A percentile compares a stretch with the other conserved stretches of the same genome.
Evolutionary conservation across 306 rosid genomes (phyloP).

Genomic region (Begonia masoniana): DNA sequence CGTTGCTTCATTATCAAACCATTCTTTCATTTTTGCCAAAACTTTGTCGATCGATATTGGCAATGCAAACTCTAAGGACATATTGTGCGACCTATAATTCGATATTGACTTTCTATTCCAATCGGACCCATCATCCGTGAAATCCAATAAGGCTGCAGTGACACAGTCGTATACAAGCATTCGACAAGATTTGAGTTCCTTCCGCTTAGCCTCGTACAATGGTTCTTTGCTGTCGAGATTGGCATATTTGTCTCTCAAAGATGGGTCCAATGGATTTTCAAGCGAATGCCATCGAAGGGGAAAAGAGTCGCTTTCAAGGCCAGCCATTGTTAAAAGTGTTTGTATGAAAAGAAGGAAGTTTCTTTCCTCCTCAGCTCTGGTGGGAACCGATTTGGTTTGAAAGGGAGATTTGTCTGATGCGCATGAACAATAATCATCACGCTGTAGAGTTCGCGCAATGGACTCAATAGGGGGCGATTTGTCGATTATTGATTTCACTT

Average conservation of each 20-base stretch:
- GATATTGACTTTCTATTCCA: constrained; percentile 25
- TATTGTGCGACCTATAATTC: too few species aligned
- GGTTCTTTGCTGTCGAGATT: constrained; percentile 34
- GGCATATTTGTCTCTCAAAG: constrained; percentile 61
- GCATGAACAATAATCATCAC: constrained; percentile 51
- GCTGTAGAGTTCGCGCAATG: constrained; percentile 62
- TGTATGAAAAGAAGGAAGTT: constrained; percentile 49
- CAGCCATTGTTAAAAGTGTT: constrained; percentile 48
- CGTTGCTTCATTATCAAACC: constrained; percentile 35
- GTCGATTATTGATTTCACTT: constrained; percentile 66
- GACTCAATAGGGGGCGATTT: constrained; percentile 95
- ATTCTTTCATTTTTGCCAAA: constrained; percentile 59
- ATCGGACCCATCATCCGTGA: constrained; percentile 13
- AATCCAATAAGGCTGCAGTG: constrained; percentile 43
- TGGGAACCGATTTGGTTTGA: constrained; percentile 35
- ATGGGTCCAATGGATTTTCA: constrained; percentile 70
- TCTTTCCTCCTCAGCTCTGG: constrained; percentile 36
- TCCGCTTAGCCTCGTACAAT: constrained; percentile 53
- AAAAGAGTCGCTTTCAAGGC: constrained; percentile 33
- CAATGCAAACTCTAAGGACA: too few species aligned
- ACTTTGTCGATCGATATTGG: constrained; percentile 34
- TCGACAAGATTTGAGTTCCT: constrained; percentile 51
- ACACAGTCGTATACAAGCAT: constrained; percentile 79
- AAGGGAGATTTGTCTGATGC: constrained; percentile 15
- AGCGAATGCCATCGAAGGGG: constrained; percentile 51